Evolutionary conservation across 192 early-diverging fungal species (phyloP).

Genomic region (Entomortierella chlamydospora): DNA sequence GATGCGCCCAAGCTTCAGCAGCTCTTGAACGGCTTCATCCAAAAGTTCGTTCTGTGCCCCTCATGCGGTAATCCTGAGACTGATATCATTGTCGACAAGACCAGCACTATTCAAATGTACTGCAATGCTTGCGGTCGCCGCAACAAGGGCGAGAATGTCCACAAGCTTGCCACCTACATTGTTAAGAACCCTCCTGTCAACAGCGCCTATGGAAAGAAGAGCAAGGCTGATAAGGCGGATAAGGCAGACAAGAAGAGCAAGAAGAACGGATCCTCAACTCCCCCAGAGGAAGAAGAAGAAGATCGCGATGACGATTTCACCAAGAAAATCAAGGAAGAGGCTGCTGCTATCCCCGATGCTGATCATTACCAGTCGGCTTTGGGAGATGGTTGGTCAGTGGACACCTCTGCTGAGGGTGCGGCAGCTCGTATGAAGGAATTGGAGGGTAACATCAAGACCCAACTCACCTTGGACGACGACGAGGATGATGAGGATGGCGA

Average conservation of each 20-base stretch:
- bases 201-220: conserved; percentile 47
- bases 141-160: conserved; percentile 86
- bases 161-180: conserved; percentile 91
- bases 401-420: conserved; percentile 84
- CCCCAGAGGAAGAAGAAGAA: conserved; percentile 59
- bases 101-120: conserved; percentile 66
- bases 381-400: conserved; percentile 86
- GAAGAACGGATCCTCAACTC: conserved; percentile 57
- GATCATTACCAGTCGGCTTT: conserved; percentile 63
- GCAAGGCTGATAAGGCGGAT: conserved; percentile 55
- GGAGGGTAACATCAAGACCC: conserved; percentile 57
- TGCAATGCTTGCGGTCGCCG: conserved; percentile 95
- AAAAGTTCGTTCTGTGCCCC: conserved; percentile 93
- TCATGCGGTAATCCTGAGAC: conserved; percentile 98
- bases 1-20: conserved; percentile 87
- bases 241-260: conserved; percentile 66
- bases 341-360: conserved; percentile 67
- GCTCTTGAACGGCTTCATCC: conserved; percentile 91
- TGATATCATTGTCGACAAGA: conserved; percentile 76
- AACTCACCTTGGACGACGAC: conserved; percentile 62
- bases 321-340: conserved; percentile 74
- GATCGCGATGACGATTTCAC: conserved; percentile 77
- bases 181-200: conserved; percentile 89
- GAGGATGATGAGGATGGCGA: conserved; percentile 68
- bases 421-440: conserved; percentile 79